Conservation (phyloP, 2,329 filamentous ascomycete genomes). For the Scedosporium dehoogii region DNA sequence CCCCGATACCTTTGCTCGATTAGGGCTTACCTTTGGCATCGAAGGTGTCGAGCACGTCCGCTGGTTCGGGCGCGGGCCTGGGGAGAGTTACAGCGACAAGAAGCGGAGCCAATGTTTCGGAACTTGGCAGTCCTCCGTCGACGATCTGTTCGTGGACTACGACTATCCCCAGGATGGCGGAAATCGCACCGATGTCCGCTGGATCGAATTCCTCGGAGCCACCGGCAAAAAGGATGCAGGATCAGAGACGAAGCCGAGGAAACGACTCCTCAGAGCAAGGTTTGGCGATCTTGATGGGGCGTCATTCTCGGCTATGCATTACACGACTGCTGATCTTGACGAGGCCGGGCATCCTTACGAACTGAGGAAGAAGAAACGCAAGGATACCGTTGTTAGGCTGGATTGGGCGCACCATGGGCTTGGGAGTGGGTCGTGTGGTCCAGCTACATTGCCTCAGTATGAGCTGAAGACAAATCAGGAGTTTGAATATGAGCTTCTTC, state of each 20-base stretch:
- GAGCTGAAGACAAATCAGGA: constrained; percentile 28
- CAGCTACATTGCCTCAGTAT: constrained; percentile 40
- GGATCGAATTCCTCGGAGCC: constrained; percentile 38
- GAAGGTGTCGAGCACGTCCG: constrained; percentile 26
- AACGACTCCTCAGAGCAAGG: constrained; percentile 28
- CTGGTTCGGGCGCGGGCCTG: constrained; percentile 62
- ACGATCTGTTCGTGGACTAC: constrained; percentile 48
- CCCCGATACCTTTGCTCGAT: constrained; percentile 49
- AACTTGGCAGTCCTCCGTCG: constrained; percentile 35
- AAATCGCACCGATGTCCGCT: constrained; percentile 54
- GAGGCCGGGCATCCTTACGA: constrained; percentile 50
- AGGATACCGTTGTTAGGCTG: constrained; percentile 46
- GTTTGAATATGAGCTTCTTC: constrained; percentile 32
- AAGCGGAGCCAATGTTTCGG: constrained; percentile 51
- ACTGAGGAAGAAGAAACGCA: constrained; percentile 34
- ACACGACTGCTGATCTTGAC: constrained; percentile 42
- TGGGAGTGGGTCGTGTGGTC: constrained; percentile 53
- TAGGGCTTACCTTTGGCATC: constrained; percentile 46
- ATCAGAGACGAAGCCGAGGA: background rate
- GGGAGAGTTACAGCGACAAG: constrained; percentile 57
- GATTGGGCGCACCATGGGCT: constrained; percentile 55
- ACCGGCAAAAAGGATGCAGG: constrained; percentile 9
- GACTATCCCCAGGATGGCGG: constrained; percentile 60
- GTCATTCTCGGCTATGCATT: constrained; percentile 48
- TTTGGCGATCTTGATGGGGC: constrained; percentile 37